Evolutionary conservation across 129 eudicot species (phyloP).

Genomic region (Silybum marianum): DNA sequence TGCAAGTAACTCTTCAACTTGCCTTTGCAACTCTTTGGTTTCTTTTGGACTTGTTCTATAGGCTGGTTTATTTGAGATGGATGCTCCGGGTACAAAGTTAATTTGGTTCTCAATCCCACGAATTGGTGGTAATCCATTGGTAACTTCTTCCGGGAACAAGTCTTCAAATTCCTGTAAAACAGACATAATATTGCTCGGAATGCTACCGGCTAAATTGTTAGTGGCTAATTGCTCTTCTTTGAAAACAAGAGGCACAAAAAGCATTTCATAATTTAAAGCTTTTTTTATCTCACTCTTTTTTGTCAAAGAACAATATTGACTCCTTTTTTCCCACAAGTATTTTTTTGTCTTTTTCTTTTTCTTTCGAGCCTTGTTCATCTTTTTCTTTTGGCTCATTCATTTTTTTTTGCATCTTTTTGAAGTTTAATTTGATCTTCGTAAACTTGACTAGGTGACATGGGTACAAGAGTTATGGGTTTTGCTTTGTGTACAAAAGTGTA

Average conservation of each 20-base stretch:
- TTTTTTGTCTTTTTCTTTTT: background rate
- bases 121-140: slow-evolving; percentile 1
- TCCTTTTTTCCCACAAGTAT: too few species aligned
- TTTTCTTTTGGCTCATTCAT: background rate
- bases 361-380: background rate
- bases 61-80: background rate
- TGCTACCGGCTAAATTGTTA: too few species aligned
- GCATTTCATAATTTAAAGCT: background rate
- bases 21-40: background rate
- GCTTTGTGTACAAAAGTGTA: too few species aligned
- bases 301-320: background rate
- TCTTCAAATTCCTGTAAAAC: too few species aligned
- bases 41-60: background rate
- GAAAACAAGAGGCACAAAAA: background rate
- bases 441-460: background rate
- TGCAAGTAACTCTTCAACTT: background rate
- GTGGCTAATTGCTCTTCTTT: too few species aligned
- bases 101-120: slow-evolving; percentile 4
- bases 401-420: background rate
- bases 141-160: too few species aligned
- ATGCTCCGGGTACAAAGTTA: background rate
- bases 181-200: too few species aligned
- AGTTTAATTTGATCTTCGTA: background rate
- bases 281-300: background rate
- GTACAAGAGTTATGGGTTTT: too few species aligned